Base-by-base conservation (phyloP, 179 eudicot species). In the Vitellaria paradoxa region DNA sequence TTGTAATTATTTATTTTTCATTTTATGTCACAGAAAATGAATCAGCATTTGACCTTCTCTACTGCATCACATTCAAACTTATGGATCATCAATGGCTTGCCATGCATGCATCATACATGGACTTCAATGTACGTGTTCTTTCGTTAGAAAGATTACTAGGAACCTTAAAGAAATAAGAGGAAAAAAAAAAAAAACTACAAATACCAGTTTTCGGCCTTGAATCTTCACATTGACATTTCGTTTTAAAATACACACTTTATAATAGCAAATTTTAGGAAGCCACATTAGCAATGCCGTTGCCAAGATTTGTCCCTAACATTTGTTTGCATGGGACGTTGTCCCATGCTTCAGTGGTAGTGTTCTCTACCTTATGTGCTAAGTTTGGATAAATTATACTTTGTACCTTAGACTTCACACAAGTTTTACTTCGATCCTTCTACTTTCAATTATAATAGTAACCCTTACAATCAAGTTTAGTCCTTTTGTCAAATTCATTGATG, bases 71-170 rank as follows among this genome's bases (percentile, higher is more conserved):
- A 21, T 88, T 88, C 84, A 83, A 82, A 85, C 75, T 88, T 79
- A 88, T 86, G 89, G 91, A 88, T 73, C 77, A 75, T 73, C 89
- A 82, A 75, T 88, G 89, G 91, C 91, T 88, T 46, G 65, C 83
- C 68, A 86, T 88, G 91, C 91, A 59, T 72, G 91, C 91, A 24
- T 88, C 91, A 42, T 86, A 88, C 81, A 88, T 88, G 89, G 89
- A 86, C 70, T 86, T 86, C 81, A 86, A 84, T 72, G 89, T 86
- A 79, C 42, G 90, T 77, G 46, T 24, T 77, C 73, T 68, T 65
- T 6, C 13, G 1, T 68, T 52, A 52, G 50, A 50, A 61, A 47
- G 21, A n/a, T 3, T 65, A 76, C n/a, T 14, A 55, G 23, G 24
- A 20, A 15, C 59, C 7, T 37, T 66, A 0, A 47, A 18, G 42